Evolutionary conservation across 805 yeast species (phyloP).

Genomic region (Suhomyces xylopsoci): DNA sequence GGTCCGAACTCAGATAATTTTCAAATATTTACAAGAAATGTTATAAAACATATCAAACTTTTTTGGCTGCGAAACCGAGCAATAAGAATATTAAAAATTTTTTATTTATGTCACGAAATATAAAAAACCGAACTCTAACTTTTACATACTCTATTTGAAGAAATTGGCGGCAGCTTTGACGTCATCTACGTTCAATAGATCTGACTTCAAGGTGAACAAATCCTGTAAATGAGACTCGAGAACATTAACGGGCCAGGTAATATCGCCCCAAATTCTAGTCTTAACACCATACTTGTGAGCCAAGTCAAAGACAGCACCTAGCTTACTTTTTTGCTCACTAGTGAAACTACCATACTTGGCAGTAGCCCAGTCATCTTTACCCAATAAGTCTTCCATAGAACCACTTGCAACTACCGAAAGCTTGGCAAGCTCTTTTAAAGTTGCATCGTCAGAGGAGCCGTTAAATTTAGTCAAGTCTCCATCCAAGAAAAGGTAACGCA

Average conservation of each 20-base stretch:
- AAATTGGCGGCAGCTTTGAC: slow-evolving; percentile 34
- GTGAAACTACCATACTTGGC: slow-evolving; percentile 27
- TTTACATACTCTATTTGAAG: not conserved
- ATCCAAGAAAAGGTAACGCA: slow-evolving; percentile 48
- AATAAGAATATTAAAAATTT: too few species aligned
- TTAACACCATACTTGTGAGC: slow-evolving; percentile 53
- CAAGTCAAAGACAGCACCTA: slow-evolving; percentile 25
- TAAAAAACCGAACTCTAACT: not conserved
- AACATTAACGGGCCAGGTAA: slow-evolving; percentile 56
- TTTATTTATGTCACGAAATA: too few species aligned
- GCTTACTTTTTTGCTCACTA: slow-evolving; percentile 23
- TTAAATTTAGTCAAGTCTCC: slow-evolving; percentile 43
- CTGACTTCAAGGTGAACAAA: slow-evolving; percentile 47
- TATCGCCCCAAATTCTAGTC: slow-evolving; percentile 71
- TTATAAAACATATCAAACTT: not conserved
- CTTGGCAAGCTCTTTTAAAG: slow-evolving; percentile 16
- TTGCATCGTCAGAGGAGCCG: slow-evolving; percentile 17
- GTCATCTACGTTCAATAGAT: slow-evolving; percentile 63
- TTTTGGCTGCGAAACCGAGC: not conserved
- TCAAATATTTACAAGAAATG: not conserved
- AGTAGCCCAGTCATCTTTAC: slow-evolving; percentile 15
- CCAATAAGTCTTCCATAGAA: slow-evolving; percentile 35
- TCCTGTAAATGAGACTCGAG: slow-evolving; percentile 50
- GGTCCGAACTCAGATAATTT: not conserved
- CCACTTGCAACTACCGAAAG: slow-evolving; percentile 43